Evolutionary conservation across 768 basidiomycete genomes (phyloP).

Genomic region (Cystobasidium ongulense): DNA sequence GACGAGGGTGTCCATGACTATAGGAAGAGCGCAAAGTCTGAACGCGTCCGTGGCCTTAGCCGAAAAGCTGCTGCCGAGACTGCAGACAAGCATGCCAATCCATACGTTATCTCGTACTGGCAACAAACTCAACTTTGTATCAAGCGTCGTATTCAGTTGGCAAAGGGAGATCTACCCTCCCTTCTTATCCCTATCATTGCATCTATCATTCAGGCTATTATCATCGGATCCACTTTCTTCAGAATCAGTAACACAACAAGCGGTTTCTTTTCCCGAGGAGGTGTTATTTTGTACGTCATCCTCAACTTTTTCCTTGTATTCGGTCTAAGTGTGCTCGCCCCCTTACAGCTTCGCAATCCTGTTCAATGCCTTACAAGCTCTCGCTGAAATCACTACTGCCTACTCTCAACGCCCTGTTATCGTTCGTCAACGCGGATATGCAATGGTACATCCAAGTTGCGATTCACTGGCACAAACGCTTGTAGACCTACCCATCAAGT

Average conservation of each 20-base stretch:
- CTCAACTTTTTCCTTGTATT: slow-evolving; percentile 37
- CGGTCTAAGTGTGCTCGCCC: neutral
- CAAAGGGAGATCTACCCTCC: slow-evolving; percentile 48
- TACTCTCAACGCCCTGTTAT: slow-evolving; percentile 40
- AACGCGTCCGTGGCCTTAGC: neutral
- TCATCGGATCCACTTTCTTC: slow-evolving; percentile 62
- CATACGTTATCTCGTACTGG: slow-evolving; percentile 51
- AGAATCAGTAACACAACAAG: slow-evolving; percentile 53
- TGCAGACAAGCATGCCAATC: slow-evolving; percentile 27
- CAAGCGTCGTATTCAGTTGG: slow-evolving; percentile 50
- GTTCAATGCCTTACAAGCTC: slow-evolving; percentile 48
- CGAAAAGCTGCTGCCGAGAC: slow-evolving; percentile 9
- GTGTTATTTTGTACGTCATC: slow-evolving; percentile 65
- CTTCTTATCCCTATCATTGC: slow-evolving; percentile 40
- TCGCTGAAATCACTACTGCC: slow-evolving; percentile 31
- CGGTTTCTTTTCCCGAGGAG: slow-evolving; percentile 67
- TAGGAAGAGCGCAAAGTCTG: neutral
- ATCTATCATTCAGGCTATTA: slow-evolving; percentile 49
- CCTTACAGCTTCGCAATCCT: neutral
- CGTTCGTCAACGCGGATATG: slow-evolving; percentile 46
- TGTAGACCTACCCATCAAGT: slow-evolving; percentile 35
- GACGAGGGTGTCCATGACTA: slow-evolving; percentile 40
- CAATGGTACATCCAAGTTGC: slow-evolving; percentile 49
- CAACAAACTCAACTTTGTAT: slow-evolving; percentile 51
- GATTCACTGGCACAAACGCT: slow-evolving; percentile 47